Conservation (phyloP, 2,329 filamentous ascomycete species). For the Diaporthe longicolla region DNA sequence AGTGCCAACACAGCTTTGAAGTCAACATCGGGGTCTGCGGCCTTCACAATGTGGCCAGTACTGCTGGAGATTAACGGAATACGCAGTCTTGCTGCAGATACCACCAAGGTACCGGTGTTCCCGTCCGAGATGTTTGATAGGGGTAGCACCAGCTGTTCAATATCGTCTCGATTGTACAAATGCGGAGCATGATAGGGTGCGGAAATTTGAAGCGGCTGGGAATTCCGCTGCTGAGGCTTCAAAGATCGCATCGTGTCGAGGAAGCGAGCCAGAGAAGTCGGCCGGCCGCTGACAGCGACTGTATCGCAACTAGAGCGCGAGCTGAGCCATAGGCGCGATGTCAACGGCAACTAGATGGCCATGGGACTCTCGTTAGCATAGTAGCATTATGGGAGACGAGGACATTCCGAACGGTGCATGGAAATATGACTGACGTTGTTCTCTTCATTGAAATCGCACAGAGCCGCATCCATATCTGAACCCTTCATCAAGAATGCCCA, state of each 20-base stretch:
- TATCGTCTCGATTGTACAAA: slow-evolving; percentile 1
- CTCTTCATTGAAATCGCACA: not conserved
- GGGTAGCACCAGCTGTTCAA: not conserved
- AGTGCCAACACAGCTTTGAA: not conserved
- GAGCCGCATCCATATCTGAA: not conserved
- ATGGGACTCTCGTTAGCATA: not conserved
- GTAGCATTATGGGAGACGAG: not conserved
- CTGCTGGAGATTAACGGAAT: not conserved
- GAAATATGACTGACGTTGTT: not conserved
- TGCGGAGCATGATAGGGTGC: slow-evolving; percentile 12
- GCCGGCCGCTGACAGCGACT: slow-evolving; percentile 1
- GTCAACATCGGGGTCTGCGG: too few relatives aligned
- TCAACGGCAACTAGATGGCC: not conserved
- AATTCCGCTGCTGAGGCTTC: not conserved
- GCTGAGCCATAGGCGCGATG: not conserved
- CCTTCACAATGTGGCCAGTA: not conserved
- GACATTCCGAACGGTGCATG: not conserved
- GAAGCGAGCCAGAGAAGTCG: not conserved
- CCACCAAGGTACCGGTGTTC: not conserved
- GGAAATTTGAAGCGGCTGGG: not conserved
- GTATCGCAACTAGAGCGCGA: not conserved
- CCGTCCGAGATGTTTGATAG: not conserved
- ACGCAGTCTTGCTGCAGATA: not conserved
- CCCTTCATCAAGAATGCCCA: not conserved
- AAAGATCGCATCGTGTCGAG: too few relatives aligned